phyloP scores from a whole-genome alignment of 2,329 filamentous ascomycete genomes.

The Teratosphaeria viscida region DNA sequence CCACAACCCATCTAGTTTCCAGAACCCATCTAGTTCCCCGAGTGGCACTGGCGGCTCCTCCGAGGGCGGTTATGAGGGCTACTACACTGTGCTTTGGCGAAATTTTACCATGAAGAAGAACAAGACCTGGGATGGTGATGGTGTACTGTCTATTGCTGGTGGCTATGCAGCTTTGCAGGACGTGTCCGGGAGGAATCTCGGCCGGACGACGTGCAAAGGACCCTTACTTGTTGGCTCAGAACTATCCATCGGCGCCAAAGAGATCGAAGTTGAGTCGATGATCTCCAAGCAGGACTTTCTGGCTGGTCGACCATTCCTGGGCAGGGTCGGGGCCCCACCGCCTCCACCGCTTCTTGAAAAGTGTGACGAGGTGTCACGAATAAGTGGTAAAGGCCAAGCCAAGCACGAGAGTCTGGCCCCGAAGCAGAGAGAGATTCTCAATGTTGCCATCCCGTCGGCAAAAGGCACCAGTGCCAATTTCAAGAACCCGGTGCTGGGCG shows the following conservation, averaged over 20 bases:
- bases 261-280: conserved; percentile 55
- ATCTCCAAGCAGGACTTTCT: conserved; percentile 47
- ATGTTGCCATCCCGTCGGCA: conserved; percentile 28
- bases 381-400: conserved; percentile 21
- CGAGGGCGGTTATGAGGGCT: conserved; percentile 23
- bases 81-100: conserved; percentile 44
- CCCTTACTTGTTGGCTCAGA: conserved; percentile 49
- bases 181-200: conserved; percentile 53
- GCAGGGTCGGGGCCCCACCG: conserved; percentile 13
- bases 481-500: conserved; percentile 50
- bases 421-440: conserved; percentile 29
- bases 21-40: conserved; percentile 11
- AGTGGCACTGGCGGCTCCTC: background rate
- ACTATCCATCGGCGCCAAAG: conserved; percentile 55
- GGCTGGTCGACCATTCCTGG: conserved; percentile 20
- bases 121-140: conserved; percentile 69
- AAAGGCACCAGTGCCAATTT: conserved; percentile 38
- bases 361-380: conserved; percentile 14
- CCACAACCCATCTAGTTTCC: conserved; percentile 13
- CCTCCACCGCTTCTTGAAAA: conserved; percentile 16
- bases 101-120: conserved; percentile 63
- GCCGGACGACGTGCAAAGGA: conserved; percentile 45
- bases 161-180: conserved; percentile 53
- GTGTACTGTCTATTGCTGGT: conserved; percentile 47
- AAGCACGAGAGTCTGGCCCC: conserved; percentile 28